phyloP scores from a whole-genome alignment of 225 moss, liverwort and hornwort species.

The Pleurozium schreberi region DNA sequence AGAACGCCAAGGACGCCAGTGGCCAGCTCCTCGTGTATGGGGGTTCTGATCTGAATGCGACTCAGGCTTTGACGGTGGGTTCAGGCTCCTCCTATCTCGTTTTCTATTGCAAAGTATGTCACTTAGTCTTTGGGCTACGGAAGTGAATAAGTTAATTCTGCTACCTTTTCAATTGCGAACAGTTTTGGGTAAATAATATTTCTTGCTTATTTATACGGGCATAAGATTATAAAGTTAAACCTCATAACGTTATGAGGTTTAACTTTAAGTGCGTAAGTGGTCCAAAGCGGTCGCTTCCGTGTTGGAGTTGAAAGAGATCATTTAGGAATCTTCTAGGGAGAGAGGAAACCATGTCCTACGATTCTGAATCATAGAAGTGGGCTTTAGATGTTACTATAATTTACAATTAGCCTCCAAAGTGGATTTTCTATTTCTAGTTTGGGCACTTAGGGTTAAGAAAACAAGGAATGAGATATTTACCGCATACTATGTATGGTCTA shows the following conservation, averaged over 20 bases:
- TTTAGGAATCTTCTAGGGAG: neutral
- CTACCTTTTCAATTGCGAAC: neutral
- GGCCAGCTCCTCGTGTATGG: constrained; percentile 90
- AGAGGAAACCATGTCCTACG: neutral
- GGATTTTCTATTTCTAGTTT: neutral
- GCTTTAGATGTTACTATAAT: neutral
- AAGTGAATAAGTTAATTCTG: neutral
- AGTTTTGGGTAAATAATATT: neutral
- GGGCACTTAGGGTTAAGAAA: neutral
- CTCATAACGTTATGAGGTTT: neutral
- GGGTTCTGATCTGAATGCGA: constrained; percentile 72
- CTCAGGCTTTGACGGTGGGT: constrained; percentile 76
- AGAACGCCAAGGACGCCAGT: constrained; percentile 37
- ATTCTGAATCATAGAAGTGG: neutral
- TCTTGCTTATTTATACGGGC: neutral
- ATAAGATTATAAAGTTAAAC: neutral
- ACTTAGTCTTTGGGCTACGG: neutral
- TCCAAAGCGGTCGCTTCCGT: neutral
- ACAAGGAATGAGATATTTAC: neutral
- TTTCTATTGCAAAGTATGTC: neutral
- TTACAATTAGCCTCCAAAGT: neutral
- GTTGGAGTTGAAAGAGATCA: neutral
- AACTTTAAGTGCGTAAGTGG: neutral
- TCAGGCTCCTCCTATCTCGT: neutral
- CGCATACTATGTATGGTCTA: neutral